Evolutionary conservation across 441 rosid species (phyloP).

Genomic region (Jatropha podagrica): DNA sequence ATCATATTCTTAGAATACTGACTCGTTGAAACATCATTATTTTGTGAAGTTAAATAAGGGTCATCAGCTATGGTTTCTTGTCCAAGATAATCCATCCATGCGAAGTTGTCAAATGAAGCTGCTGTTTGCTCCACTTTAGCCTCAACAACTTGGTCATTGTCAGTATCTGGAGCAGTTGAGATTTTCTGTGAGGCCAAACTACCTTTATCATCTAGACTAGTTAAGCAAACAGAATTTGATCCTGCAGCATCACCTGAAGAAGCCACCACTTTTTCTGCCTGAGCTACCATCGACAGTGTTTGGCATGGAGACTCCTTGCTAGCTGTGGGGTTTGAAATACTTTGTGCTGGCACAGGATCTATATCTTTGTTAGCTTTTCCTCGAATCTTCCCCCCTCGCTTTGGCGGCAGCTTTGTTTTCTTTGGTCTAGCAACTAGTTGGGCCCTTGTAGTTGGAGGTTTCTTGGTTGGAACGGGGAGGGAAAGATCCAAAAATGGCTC

Average conservation of each 20-base stretch:
- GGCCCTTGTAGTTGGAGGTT: slow-evolving; percentile 55
- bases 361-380: slow-evolving; percentile 48
- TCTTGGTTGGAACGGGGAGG: slow-evolving; percentile 82
- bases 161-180: slow-evolving; percentile 29
- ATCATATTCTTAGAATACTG: slow-evolving; percentile 28
- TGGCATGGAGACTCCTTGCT: slow-evolving; percentile 28
- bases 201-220: slow-evolving; percentile 25
- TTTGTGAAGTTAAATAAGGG: slow-evolving; percentile 33
- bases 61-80: slow-evolving; percentile 44
- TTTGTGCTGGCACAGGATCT: slow-evolving; percentile 34
- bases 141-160: slow-evolving; percentile 34
- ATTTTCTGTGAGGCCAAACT: slow-evolving; percentile 37
- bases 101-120: slow-evolving; percentile 34
- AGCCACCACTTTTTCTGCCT: slow-evolving; percentile 32
- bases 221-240: slow-evolving; percentile 29
- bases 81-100: slow-evolving; percentile 66
- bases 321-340: slow-evolving; percentile 32
- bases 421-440: slow-evolving; percentile 56
- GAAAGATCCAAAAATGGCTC: slow-evolving; percentile 95
- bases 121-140: slow-evolving; percentile 32
- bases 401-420: slow-evolving; percentile 73
- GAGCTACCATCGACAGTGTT: slow-evolving; percentile 26
- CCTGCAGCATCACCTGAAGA: slow-evolving; percentile 38
- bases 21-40: slow-evolving; percentile 26
- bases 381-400: slow-evolving; percentile 45